Conservation (phyloP, 164 flowering plant genomes). For the Dillenia suffruticosa region DNA sequence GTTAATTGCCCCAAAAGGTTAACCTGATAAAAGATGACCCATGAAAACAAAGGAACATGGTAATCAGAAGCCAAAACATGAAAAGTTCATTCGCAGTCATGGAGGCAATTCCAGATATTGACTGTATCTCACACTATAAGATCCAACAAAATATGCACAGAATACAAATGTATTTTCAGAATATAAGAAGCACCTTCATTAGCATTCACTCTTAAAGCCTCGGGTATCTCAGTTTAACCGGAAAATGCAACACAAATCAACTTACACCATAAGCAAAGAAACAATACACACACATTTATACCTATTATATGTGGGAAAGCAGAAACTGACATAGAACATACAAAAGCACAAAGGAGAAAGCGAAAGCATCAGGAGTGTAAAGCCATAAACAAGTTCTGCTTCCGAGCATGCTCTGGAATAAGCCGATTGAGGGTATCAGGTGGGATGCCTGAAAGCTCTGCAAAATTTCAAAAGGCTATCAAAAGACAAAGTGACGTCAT, state of each 20-base stretch:
- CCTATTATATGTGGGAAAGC: background rate
- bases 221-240: conserved; percentile 3
- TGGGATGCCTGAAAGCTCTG: conserved; percentile 77
- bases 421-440: conserved; percentile 54
- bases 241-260: background rate
- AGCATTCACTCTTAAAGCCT: conserved; percentile 14
- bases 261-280: too few relatives aligned
- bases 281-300: conserved; percentile 8
- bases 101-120: background rate
- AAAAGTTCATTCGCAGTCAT: background rate
- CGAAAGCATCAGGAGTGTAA: conserved; percentile 40
- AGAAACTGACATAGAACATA: background rate
- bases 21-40: background rate
- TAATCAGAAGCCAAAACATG: background rate
- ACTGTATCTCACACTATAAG: background rate
- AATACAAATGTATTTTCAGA: background rate
- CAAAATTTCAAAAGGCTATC: background rate
- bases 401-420: conserved; percentile 88
- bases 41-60: background rate
- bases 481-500: background rate
- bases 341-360: conserved; percentile 3
- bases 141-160: background rate
- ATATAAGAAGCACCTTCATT: conserved; percentile 9
- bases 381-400: conserved; percentile 94
- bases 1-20: too few relatives aligned